Percentiles rank a stretch among this genome's conserved stretches.
Evolutionary conservation across 176 grass and related monocot species (phyloP).

Genomic region (Dactylis glomerata): DNA sequence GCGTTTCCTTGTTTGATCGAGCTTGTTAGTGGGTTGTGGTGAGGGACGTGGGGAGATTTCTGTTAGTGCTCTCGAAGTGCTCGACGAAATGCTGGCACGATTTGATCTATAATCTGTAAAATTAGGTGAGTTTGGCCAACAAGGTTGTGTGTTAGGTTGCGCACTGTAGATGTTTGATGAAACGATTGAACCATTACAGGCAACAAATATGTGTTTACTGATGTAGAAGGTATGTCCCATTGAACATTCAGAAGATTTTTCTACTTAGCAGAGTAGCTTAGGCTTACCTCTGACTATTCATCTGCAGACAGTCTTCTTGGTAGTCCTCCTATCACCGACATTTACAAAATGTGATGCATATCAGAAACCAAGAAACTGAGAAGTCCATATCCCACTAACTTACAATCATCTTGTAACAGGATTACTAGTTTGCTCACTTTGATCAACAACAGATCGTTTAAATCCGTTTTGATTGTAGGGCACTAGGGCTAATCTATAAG

Average conservation of each 20-base stretch:
- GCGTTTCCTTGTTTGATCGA: not conserved
- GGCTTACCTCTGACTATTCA: not conserved
- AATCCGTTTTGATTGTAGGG: not conserved
- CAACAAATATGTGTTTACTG: not conserved
- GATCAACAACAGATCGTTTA: not conserved
- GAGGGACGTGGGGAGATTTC: not conserved
- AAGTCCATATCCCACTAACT: not conserved
- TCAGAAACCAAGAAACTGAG: not conserved
- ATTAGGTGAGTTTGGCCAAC: not conserved
- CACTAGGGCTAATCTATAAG: not conserved
- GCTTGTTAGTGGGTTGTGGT: not conserved
- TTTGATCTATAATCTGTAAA: not conserved
- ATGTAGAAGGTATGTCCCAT: not conserved
- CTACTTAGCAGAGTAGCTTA: not conserved
- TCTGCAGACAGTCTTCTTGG: not conserved
- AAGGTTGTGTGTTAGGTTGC: not conserved
- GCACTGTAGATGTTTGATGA: not conserved
- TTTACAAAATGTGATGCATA: not conserved
- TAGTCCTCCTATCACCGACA: not conserved
- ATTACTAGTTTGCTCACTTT: not conserved
- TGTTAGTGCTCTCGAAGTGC: not conserved
- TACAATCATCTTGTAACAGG: not conserved
- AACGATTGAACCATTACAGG: not conserved
- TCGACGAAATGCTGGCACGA: slow-evolving; percentile 11
- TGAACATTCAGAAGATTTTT: not conserved